Evolutionary conservation across 1,284 basidiomycete genomes (phyloP), one percentile per base, ranked within the genome.

Genomic region (Pseudozyma flocculosa): DNA sequence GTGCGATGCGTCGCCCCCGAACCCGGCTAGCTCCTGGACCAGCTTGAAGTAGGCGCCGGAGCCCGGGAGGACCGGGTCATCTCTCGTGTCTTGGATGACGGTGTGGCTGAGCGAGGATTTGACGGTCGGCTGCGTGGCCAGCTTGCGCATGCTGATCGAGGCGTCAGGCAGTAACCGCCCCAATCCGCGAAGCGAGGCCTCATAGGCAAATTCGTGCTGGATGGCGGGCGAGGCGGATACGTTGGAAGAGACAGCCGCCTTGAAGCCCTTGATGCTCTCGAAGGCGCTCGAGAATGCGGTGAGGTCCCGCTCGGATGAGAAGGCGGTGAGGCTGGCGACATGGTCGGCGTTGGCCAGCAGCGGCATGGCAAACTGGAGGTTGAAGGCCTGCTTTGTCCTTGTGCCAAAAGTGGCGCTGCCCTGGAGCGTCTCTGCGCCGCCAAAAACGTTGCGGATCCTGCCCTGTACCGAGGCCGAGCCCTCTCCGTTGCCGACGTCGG

Each of bases 401-500:
- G 92, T 95, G 0, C 93, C 95, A 15, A 89, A 82, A 0, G 92
- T 85, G 2, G 90, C 80, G 55, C 88, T 88, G 8, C 88, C 89
- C 73, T 93, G 89, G 53, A 98, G 81, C 0, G 85, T 85, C 79
- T 99, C 95, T 19, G 88, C 93, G 2, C 91, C 90, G 23, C 95
- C 94, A 69, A 97, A 88, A 5, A 89, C 84, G 79, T 98, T 98
- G 4, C 73, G 63, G 4, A 76, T 43, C 11, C 64, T 50, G 7
- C 70, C 75, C 46, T 76, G 74, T 10, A 78, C 48, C 1, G 55
- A 60, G 11, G 72, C 76, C 48, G 82, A 90, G 9, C 91, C 94
- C 78, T 97, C 94, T 46, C 88, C 89, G 52, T 95, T 92, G 10
- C 95, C 95, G 4, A 97, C 83, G 73, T 97, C 92, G 1, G 94